A percentile compares a stretch with the other conserved stretches of the same genome.
These are phyloP conservation scores for Trypanosoma rangeli DNA, from an alignment of 208 protist species.

Conservation along the genomic window DNA sequence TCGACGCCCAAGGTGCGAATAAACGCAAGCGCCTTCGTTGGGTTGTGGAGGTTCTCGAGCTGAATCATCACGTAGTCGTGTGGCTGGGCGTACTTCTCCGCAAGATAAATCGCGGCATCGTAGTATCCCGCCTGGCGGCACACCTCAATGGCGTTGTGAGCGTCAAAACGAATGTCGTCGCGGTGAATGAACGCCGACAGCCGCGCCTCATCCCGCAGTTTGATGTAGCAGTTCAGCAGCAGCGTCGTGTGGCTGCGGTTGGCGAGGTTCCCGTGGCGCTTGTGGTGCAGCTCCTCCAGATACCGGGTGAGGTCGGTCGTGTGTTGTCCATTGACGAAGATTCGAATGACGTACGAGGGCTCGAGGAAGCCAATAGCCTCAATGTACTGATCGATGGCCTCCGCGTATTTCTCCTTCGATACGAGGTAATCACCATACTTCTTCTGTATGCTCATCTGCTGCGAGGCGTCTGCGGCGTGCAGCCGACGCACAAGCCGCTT, in stretches of 20 bases:
- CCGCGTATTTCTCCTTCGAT: conserved; percentile 58
- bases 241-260: conserved; percentile 96
- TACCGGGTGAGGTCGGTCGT: conserved; percentile 95
- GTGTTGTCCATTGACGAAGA: conserved; percentile 94
- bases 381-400: conserved; percentile 94
- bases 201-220: conserved; percentile 89
- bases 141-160: conserved; percentile 94
- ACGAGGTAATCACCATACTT: conserved; percentile 96
- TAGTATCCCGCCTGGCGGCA: conserved; percentile 91
- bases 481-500: conserved; percentile 85
- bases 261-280: conserved; percentile 54
- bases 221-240: conserved; percentile 97
- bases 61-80: conserved; percentile 90
- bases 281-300: conserved; percentile 86
- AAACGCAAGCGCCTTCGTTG: conserved; percentile 66
- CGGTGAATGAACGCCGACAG: conserved; percentile 92
- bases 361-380: conserved; percentile 94
- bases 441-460: conserved; percentile 91
- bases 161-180: conserved; percentile 91
- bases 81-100: conserved; percentile 77
- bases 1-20: conserved; percentile 77
- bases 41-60: conserved; percentile 71
- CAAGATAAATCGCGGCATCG: conserved; percentile 85
- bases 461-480: conserved; percentile 38
- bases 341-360: conserved; percentile 97